A percentile compares a stretch with the other conserved stretches of the same genome.
Conservation (phyloP, 2,329 filamentous ascomycete species). For the Laburnicola sp. region DNA sequence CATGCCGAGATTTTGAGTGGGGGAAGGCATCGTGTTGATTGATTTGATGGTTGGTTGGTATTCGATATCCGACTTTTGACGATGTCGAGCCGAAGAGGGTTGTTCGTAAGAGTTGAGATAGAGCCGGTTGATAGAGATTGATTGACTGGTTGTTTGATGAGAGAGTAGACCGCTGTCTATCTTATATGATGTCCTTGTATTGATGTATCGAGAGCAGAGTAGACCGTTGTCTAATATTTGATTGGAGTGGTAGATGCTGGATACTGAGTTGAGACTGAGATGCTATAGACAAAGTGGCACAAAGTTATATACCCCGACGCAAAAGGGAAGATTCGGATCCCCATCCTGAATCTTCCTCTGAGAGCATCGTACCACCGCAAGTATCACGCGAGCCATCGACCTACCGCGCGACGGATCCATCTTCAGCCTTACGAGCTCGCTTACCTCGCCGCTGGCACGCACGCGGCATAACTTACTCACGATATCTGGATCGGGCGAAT, state of each 20-base stretch:
- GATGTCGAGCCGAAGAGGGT: neutral
- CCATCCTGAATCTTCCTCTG: too few relatives aligned
- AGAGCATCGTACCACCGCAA: slow-evolving; percentile 4
- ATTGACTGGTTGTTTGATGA: neutral
- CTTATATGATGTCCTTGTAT: neutral
- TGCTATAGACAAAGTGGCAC: slow-evolving; percentile 1
- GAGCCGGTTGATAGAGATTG: neutral
- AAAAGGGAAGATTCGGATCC: slow-evolving; percentile 1
- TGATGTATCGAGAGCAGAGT: slow-evolving; percentile 4
- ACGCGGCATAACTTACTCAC: neutral
- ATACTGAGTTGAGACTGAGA: slow-evolving; percentile 4
- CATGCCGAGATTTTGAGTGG: slow-evolving; percentile 36
- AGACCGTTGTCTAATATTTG: slow-evolving; percentile 13
- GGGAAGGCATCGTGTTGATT: slow-evolving; percentile 32
- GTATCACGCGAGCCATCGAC: slow-evolving; percentile 1
- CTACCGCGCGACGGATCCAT: neutral
- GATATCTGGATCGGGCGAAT: neutral
- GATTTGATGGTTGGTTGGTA: neutral
- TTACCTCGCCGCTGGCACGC: neutral
- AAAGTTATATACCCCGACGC: slow-evolving; percentile 2
- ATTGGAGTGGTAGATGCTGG: slow-evolving; percentile 10
- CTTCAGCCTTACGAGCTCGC: neutral
- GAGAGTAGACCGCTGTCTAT: slow-evolving; percentile 1
- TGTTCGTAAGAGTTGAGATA: slow-evolving; percentile 1
- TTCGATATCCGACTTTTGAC: neutral